phyloP scores from a whole-genome alignment of 2,329 filamentous ascomycete species.

The Lecanicillium sp. region DNA sequence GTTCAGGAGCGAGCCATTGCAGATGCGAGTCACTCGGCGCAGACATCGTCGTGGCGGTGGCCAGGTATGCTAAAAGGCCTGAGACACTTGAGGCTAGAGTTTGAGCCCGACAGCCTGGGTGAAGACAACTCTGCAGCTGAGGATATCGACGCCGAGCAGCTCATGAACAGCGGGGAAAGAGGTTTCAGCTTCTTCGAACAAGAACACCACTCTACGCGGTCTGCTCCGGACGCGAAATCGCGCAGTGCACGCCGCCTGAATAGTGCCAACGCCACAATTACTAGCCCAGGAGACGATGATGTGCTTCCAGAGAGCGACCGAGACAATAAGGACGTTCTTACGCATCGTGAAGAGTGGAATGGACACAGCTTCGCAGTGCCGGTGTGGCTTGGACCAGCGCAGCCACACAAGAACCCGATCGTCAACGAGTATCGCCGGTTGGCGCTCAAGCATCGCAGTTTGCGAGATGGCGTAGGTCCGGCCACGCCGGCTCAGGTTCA shows the following conservation, averaged over 20 bases:
- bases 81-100: constrained; percentile 48
- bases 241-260: background rate
- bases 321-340: constrained; percentile 21
- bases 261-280: constrained; percentile 12
- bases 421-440: constrained; percentile 44
- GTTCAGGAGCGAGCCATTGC: constrained; percentile 44
- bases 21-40: constrained; percentile 18
- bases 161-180: constrained; percentile 34
- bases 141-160: constrained; percentile 35
- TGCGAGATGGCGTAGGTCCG: constrained; percentile 37
- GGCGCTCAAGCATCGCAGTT: constrained; percentile 26
- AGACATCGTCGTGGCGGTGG: constrained; percentile 28
- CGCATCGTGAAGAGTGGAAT: constrained; percentile 22
- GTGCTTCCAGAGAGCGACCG: constrained; percentile 3
- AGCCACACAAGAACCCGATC: constrained; percentile 28
- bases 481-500: constrained; percentile 43
- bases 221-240: constrained; percentile 8
- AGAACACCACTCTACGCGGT: constrained; percentile 15
- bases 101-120: constrained; percentile 39
- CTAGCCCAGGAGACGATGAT: background rate
- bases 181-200: constrained; percentile 42
- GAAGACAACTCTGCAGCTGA: constrained; percentile 27
- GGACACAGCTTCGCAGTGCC: constrained; percentile 20
- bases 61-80: constrained; percentile 44
- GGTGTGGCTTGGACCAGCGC: constrained; percentile 44